phyloP scores from a whole-genome alignment of 805 yeast species.

The Candida ficus region DNA sequence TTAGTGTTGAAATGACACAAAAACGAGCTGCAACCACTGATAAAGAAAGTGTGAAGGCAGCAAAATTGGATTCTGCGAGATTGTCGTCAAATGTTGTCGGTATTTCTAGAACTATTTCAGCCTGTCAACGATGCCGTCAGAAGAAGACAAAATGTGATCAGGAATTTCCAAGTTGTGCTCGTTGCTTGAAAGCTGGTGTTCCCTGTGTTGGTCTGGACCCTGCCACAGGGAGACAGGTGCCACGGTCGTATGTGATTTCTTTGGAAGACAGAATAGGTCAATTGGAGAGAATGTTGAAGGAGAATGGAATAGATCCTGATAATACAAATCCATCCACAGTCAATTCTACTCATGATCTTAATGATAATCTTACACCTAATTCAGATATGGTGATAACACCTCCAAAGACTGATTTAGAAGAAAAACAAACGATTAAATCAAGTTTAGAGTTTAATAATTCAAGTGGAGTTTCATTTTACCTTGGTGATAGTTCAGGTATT shows the following conservation, averaged over 20 bases:
- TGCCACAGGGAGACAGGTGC: slow-evolving; percentile 81
- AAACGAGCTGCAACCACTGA: not conserved
- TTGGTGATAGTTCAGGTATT: slow-evolving; percentile 54
- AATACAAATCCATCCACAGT: slow-evolving; percentile 1
- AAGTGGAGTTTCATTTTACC: slow-evolving; percentile 26
- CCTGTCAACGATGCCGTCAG: slow-evolving; percentile 78
- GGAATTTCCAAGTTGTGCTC: slow-evolving; percentile 49
- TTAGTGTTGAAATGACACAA: too few species aligned
- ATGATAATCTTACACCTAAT: not conserved
- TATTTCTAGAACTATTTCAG: slow-evolving; percentile 65
- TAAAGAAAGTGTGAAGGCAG: not conserved
- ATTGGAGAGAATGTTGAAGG: slow-evolving; percentile 47
- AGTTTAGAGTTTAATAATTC: slow-evolving; percentile 17
- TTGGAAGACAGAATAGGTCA: slow-evolving; percentile 59
- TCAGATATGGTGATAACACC: slow-evolving; percentile 5
- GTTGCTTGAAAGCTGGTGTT: slow-evolving; percentile 53
- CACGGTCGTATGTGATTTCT: slow-evolving; percentile 70
- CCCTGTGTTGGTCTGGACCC: slow-evolving; percentile 85
- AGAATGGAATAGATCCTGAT: slow-evolving; percentile 36
- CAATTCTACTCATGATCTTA: not conserved
- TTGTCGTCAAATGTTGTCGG: slow-evolving; percentile 28
- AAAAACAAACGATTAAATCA: slow-evolving; percentile 20
- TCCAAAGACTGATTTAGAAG: slow-evolving; percentile 8
- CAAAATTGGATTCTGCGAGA: not conserved
- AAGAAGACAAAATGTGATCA: slow-evolving; percentile 63